Conservation (phyloP, 208 protist species). For the Trypanosoma lewisi region DNA sequence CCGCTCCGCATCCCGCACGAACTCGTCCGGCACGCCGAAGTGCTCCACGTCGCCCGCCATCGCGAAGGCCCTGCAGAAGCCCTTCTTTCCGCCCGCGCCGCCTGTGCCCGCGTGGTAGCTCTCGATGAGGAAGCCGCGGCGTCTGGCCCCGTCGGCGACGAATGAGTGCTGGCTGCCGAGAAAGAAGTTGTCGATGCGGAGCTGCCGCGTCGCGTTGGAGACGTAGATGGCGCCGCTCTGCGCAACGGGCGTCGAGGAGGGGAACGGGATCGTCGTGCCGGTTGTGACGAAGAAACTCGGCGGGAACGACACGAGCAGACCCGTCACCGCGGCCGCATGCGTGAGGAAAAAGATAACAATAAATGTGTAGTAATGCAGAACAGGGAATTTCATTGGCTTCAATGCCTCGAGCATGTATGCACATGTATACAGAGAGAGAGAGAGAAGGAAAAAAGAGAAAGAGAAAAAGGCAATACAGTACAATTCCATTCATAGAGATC, state of each 20-base stretch:
- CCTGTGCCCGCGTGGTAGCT: conserved; percentile 3
- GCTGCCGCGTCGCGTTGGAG: conserved; percentile 14
- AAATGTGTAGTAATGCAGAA: neutral
- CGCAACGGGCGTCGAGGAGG: conserved; percentile 18
- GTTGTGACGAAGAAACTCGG: conserved; percentile 35
- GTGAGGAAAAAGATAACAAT: neutral
- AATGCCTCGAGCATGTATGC: neutral
- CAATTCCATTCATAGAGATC: neutral
- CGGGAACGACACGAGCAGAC: conserved; percentile 24
- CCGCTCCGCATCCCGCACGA: conserved; percentile 20
- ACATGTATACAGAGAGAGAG: neutral
- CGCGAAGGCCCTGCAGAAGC: conserved; percentile 25
- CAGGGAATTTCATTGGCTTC: neutral
- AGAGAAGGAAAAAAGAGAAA: conserved; percentile 3
- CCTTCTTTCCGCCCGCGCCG: conserved; percentile 7
- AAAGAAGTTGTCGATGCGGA: conserved; percentile 41
- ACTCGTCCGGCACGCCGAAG: conserved; percentile 46
- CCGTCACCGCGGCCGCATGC: neutral
- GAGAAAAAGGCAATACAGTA: neutral
- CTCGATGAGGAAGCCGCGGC: conserved; percentile 25
- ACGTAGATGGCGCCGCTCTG: conserved; percentile 34
- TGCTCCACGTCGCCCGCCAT: conserved; percentile 21
- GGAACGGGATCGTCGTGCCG: conserved; percentile 35
- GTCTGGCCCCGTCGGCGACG: conserved; percentile 13
- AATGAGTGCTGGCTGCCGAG: conserved; percentile 32